Evolutionary conservation across 768 basidiomycete genomes (phyloP), one percentile per base, ranked within the genome.

Genomic region (Lactarius deliciosus): DNA sequence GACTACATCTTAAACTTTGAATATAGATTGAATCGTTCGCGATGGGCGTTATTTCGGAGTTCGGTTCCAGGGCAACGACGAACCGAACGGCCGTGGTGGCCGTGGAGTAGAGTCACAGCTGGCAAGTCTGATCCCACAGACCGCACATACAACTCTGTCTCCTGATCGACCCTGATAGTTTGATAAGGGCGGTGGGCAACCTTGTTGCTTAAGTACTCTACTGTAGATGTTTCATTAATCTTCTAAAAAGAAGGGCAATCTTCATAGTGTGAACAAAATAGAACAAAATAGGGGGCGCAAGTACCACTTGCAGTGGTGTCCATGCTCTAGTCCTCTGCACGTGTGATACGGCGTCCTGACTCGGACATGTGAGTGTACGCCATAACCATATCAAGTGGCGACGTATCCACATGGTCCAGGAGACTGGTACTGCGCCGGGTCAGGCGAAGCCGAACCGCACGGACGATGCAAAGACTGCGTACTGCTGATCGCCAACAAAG

Each of bases 161-260:
- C 47, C 36, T 63, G 61, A 66, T 43, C 60, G 43, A 10, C 55
- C 60, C 40, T 61, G 41, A 61, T 47, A 57, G 28, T 43, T 53
- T 66, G 65, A 66, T 66, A 62, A 66, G 65, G 10, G 20, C 11
- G 36, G 20, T 38, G 55, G 9, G 25, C 13, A 66, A 62, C 65
- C 38, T 54, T 66, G 38, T 58, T 62, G 38, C 13, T 63, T 58
- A 66, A 66, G 47, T 47, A 22, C 45, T 30, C 15, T 40, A 22
- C 45, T 30, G 5, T 40, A 13, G n/a, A 16, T 16, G 20, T 10
- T n/a, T 50, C 13, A 22, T 40, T 50, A 50, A 50, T 25, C 47
- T 50, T 57, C 65, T 40, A n/a, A 38, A n/a, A 47, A 22, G 45
- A 47, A 36, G 61, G 15, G 30, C 25, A 57, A 62, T 15, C 50